Base-by-base conservation (phyloP, 192 early-diverging fungal species). In the Podila verticillata region DNA sequence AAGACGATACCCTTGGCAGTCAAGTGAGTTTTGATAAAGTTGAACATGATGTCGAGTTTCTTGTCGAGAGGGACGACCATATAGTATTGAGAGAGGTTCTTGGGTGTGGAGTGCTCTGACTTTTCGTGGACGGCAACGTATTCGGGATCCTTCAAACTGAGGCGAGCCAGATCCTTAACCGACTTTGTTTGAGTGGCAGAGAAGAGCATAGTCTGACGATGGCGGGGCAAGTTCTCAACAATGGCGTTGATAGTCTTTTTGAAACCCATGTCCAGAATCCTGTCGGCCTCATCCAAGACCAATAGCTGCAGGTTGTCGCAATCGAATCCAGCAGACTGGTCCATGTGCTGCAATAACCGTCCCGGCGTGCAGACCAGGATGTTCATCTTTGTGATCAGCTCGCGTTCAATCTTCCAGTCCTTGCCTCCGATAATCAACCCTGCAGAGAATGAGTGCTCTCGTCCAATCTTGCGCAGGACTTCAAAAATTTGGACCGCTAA, bases 111-210 rank as follows among this genome's bases (percentile, higher is more conserved):
- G 67, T 83, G 75, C 68, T 77, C 74, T 7, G 93, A 88, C 68
- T 88, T 83, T 83, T 98, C 95, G 65, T 98, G 95, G 20, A 99
- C 96, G 19, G 95, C 91, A 24, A 99, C 95, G 77, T 97, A 98
- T 78, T 98, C 96, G 28, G 98, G 96, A 60, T 95, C 88, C 75
- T 88, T 89, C 49, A 99, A 82, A 75, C 93, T 95, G 28, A 99
- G 86, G 19, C 98, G 84, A 7, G 96, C 97, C 63, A 99, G 75
- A 83, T 99, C 98, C 75, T 92, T 93, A 35, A 99, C 95, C 31
- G 94, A 94, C 59, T 96, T 96, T 17, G 98, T 98, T 87, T 98
- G 97, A 12, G 98, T 99, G 7, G 98, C 98, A 47, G 96, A 98
- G 66, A 99, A 99, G 57, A 99, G 82, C 70, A 98, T 86, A 3